phyloP scores from a whole-genome alignment of 1,284 basidiomycete genomes.

The Leccinum angustisporum region DNA sequence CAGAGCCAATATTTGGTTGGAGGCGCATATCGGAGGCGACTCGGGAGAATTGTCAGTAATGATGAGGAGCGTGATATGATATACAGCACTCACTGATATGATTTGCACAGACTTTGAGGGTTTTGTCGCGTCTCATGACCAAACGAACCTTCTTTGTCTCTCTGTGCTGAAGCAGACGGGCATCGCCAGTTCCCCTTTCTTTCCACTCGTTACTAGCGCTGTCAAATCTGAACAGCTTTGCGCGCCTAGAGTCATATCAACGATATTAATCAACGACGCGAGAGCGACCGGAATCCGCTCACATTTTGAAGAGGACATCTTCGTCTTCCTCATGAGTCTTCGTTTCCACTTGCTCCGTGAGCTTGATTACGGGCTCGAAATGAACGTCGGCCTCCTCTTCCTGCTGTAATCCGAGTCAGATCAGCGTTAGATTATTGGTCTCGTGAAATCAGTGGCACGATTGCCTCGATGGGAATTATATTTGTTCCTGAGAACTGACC shows the following conservation, averaged over 20 bases:
- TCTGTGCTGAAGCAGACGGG: constrained; percentile 87
- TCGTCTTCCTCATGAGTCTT: constrained; percentile 98
- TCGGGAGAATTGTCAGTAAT: constrained; percentile 34
- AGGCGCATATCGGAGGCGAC: constrained; percentile 92
- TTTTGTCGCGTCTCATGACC: constrained; percentile 99
- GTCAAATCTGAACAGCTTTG: constrained; percentile 98
- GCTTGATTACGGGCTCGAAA: constrained; percentile 96
- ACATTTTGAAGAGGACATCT: constrained; percentile 95
- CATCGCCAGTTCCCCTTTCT: constrained; percentile 92
- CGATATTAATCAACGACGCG: constrained; percentile 18
- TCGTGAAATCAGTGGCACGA: constrained; percentile 32
- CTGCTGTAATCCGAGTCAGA: constrained; percentile 39
- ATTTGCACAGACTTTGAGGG: constrained; percentile 99
- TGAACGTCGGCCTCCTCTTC: constrained; percentile 89
- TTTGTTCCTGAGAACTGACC: constrained; percentile 41
- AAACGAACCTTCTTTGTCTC: constrained; percentile 90
- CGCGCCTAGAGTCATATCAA: constrained; percentile 64
- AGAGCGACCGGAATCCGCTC: constrained; percentile 35
- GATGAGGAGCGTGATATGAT: neutral
- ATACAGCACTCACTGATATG: constrained; percentile 75
- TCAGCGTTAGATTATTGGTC: constrained; percentile 24
- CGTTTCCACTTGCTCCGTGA: constrained; percentile 93
- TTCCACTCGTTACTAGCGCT: constrained; percentile 89
- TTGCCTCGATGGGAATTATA: constrained; percentile 25
- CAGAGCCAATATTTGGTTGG: constrained; percentile 97